A percentile compares a stretch with the other conserved stretches of the same genome.
These are phyloP conservation scores for Arthroderma sp. DNA, from an alignment of 2,329 filamentous ascomycete genomes.

Conservation along the genomic window DNA sequence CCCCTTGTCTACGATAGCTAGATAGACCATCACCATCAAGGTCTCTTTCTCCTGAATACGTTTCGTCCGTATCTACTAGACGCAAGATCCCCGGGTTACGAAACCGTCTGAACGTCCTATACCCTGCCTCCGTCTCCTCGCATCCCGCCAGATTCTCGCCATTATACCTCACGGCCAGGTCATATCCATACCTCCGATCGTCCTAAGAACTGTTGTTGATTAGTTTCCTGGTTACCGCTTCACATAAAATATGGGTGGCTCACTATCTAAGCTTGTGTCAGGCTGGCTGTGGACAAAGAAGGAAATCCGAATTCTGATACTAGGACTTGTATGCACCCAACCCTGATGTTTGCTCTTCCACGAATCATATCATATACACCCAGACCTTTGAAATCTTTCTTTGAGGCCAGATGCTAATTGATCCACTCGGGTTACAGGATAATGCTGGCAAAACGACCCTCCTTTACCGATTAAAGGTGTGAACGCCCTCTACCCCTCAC, in stretches of 20 bases:
- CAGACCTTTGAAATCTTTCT: neutral
- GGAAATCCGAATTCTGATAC: constrained; percentile 90
- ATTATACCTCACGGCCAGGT: neutral
- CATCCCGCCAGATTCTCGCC: neutral
- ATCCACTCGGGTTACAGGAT: constrained; percentile 48
- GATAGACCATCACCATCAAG: neutral
- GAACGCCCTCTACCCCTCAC: constrained; percentile 6
- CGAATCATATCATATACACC: neutral
- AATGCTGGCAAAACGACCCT: constrained; percentile 98
- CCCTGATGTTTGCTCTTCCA: neutral
- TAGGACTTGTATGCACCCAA: constrained; percentile 62
- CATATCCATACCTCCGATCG: neutral
- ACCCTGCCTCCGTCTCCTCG: neutral
- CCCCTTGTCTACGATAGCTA: neutral
- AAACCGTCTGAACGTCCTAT: neutral
- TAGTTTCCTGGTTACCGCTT: neutral
- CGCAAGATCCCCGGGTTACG: neutral
- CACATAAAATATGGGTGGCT: constrained; percentile 40
- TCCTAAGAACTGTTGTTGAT: no score
- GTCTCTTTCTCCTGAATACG: neutral
- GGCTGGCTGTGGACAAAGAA: constrained; percentile 80
- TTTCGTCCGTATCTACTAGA: neutral
- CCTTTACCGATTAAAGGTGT: constrained; percentile 86
- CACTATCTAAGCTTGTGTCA: constrained; percentile 50
- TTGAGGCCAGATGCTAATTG: constrained; percentile 10